phyloP scores from a whole-genome alignment of 1,284 basidiomycete genomes.

The Pholiota adiposa region DNA sequence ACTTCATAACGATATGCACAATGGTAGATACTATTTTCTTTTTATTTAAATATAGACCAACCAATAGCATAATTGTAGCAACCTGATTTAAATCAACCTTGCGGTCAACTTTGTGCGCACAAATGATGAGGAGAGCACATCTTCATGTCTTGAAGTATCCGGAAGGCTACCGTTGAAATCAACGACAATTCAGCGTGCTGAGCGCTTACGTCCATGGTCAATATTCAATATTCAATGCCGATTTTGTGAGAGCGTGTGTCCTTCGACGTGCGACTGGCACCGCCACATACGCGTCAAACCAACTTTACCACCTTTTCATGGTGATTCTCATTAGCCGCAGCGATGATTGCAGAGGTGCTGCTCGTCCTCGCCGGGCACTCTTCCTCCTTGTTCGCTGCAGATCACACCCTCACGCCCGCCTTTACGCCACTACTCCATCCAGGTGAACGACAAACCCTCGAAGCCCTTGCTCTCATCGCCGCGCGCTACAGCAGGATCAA shows the following conservation, averaged over 20 bases:
- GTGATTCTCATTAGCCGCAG: neutral
- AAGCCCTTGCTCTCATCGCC: constrained; percentile 74
- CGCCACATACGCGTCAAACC: neutral
- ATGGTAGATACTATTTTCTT: neutral
- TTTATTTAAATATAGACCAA: neutral
- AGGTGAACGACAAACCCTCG: constrained; percentile 81
- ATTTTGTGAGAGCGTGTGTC: no score
- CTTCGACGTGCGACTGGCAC: no score
- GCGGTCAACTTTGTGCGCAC: neutral
- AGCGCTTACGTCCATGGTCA: no score
- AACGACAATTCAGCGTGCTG: no score
- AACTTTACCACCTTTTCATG: neutral
- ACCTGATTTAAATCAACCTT: neutral
- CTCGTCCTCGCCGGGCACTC: constrained; percentile 83
- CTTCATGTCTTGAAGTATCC: neutral
- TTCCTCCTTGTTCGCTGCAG: constrained; percentile 75
- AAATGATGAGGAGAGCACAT: neutral
- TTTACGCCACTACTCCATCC: constrained; percentile 81
- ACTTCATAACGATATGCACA: no score
- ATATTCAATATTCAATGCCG: no score
- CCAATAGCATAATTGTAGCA: neutral
- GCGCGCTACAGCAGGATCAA: constrained; percentile 75
- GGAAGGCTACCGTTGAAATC: no score
- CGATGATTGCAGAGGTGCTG: constrained; percentile 84
- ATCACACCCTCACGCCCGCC: constrained; percentile 62